Evolutionary conservation across 2,329 filamentous ascomycete genomes (phyloP).

Genomic region (Podosphaera xanthii): DNA sequence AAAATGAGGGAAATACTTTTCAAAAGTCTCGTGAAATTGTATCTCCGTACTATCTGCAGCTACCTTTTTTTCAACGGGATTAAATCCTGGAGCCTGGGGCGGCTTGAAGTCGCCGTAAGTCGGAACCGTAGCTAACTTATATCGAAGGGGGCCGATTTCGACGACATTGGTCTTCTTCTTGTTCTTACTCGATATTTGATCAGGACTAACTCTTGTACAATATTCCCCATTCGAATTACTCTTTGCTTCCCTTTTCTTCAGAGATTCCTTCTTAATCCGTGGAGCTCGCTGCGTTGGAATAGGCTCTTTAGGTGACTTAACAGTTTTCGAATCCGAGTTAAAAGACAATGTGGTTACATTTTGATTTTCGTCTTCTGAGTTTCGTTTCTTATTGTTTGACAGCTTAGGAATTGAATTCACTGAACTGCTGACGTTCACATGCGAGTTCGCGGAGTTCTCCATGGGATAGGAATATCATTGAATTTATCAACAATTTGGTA

Average conservation of each 20-base stretch:
- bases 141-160: constrained; percentile 29
- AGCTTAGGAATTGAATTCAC: constrained; percentile 11
- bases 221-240: constrained; percentile 20
- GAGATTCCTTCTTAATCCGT: constrained; percentile 38
- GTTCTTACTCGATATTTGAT: constrained; percentile 22
- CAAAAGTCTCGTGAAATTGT: constrained; percentile 38
- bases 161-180: constrained; percentile 17
- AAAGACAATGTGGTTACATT: constrained; percentile 39
- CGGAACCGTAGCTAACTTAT: constrained; percentile 36
- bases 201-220: constrained; percentile 32
- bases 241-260: constrained; percentile 47
- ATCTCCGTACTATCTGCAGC: constrained; percentile 26
- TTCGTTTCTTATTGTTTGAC: constrained; percentile 39
- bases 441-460: no score
- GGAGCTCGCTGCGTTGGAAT: constrained; percentile 16
- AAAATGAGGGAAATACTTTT: constrained; percentile 28
- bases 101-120: constrained; percentile 38
- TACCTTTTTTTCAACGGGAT: constrained; percentile 29
- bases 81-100: constrained; percentile 32
- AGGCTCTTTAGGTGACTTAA: constrained; percentile 17
- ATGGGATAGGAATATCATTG: no score
- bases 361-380: constrained; percentile 44
- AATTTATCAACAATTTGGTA: no score
- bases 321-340: constrained; percentile 37
- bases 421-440: no score